These are phyloP conservation scores for Aspergillus sclerotiicarbonarius DNA, from an alignment of 495 filamentous ascomycete genomes.

Conservation along the genomic window DNA sequence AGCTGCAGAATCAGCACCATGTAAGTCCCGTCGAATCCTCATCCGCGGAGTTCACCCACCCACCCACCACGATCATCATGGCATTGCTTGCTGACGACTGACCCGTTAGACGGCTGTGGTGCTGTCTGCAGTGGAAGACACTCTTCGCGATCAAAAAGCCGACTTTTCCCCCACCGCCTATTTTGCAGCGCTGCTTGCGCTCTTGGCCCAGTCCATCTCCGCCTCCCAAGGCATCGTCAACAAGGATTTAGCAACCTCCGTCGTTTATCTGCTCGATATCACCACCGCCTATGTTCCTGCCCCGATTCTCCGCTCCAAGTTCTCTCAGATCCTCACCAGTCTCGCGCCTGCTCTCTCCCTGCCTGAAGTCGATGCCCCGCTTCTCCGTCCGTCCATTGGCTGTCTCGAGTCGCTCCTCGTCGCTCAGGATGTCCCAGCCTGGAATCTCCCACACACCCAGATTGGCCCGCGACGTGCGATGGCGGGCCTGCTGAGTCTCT, in stretches of 20 bases:
- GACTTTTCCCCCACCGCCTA: conserved; percentile 84
- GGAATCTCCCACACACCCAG: conserved; percentile 79
- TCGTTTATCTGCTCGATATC: conserved; percentile 94
- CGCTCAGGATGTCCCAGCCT: conserved; percentile 82
- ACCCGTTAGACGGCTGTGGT: conserved; percentile 74
- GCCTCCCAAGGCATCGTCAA: conserved; percentile 62
- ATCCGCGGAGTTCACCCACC: background rate
- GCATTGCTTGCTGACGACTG: conserved; percentile 14
- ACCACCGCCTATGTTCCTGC: conserved; percentile 79
- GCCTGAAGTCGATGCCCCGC: conserved; percentile 80
- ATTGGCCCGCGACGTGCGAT: conserved; percentile 86
- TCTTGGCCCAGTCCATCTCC: conserved; percentile 74
- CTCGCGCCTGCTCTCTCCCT: conserved; percentile 80
- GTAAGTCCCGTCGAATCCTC: conserved; percentile 44
- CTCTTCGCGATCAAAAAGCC: conserved; percentile 79
- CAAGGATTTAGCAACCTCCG: conserved; percentile 79
- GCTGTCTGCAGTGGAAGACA: conserved; percentile 87
- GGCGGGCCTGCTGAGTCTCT: conserved; percentile 78
- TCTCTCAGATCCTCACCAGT: conserved; percentile 83
- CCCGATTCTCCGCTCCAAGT: conserved; percentile 85
- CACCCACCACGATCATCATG: background rate
- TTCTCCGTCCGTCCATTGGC: conserved; percentile 86
- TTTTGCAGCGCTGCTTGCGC: conserved; percentile 90
- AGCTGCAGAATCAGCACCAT: conserved; percentile 92
- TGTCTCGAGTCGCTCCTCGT: conserved; percentile 84